Percentiles rank a stretch among this genome's conserved stretches.
Conservation (phyloP, 208 protist species). For the Tritrichomonas foetus region DNA sequence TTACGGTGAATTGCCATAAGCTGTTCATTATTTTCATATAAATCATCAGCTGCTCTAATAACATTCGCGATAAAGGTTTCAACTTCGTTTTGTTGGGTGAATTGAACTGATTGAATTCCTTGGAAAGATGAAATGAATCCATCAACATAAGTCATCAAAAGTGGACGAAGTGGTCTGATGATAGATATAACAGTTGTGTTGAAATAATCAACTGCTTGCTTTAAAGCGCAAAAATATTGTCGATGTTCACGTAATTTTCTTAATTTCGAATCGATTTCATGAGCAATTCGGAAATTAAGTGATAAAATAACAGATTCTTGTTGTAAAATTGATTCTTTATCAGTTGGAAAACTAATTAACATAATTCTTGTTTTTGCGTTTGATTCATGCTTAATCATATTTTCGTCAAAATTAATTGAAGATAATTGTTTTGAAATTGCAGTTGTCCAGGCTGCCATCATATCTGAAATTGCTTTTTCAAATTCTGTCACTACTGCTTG, state of each 20-base stretch:
- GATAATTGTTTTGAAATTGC: not conserved
- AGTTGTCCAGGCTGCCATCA: not conserved
- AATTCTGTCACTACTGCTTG: not conserved
- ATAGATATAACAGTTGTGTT: not conserved
- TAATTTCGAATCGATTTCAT: not conserved
- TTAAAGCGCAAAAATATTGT: not conserved
- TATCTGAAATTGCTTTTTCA: not conserved
- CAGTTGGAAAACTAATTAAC: not conserved
- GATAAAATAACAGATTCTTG: not conserved
- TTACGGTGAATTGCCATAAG: not conserved
- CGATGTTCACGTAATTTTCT: not conserved
- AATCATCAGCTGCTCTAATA: not conserved
- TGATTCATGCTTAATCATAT: not conserved
- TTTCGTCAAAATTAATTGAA: not conserved
- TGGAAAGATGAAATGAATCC: not conserved
- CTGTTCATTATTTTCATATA: slow-evolving; percentile 6
- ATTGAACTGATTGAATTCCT: not conserved
- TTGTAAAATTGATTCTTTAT: not conserved
- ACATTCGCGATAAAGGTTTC: not conserved
- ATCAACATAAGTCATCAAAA: slow-evolving; percentile 6
- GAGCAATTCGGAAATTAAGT: not conserved
- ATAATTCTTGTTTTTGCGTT: not conserved
- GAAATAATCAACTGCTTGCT: slow-evolving; percentile 1
- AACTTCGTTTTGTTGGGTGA: not conserved
- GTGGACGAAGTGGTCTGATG: not conserved